Conservation (phyloP, 495 filamentous ascomycete genomes). For the Aspergillus avenaceus region DNA sequence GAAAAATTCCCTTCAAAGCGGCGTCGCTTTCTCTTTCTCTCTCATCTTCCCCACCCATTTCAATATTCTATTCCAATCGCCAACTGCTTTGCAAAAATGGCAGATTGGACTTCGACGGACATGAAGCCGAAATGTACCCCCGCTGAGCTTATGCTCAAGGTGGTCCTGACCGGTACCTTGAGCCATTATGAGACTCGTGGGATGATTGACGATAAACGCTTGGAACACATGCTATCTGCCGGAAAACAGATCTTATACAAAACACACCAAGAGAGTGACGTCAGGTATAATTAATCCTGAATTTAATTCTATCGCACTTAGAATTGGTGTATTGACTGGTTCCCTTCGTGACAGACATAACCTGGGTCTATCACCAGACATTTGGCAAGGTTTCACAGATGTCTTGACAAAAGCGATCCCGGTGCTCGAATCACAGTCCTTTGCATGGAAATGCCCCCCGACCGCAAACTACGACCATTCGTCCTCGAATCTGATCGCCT, state of each 20-base stretch:
- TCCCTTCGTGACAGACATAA: constrained; percentile 22
- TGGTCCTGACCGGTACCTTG: constrained; percentile 43
- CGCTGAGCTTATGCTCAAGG: constrained; percentile 47
- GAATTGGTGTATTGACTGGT: constrained; percentile 7
- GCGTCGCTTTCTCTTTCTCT: constrained; percentile 12
- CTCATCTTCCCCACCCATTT: background rate
- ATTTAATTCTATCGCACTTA: background rate
- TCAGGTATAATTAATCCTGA: constrained; percentile 28
- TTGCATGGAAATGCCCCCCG: constrained; percentile 54
- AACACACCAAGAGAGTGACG: constrained; percentile 48
- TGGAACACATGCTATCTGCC: constrained; percentile 47
- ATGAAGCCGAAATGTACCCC: constrained; percentile 42
- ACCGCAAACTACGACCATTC: constrained; percentile 53
- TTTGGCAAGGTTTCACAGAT: constrained; percentile 66
- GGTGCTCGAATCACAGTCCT: constrained; percentile 59
- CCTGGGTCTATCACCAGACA: constrained; percentile 56
- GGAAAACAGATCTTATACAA: constrained; percentile 49
- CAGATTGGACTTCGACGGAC: constrained; percentile 31
- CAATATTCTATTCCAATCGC: background rate
- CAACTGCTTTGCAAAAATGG: constrained; percentile 15
- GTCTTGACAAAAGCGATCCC: constrained; percentile 58
- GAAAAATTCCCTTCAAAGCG: constrained; percentile 19
- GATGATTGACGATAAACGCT: constrained; percentile 48
- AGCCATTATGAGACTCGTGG: constrained; percentile 49
- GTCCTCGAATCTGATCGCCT: constrained; percentile 67